A percentile compares a stretch with the other conserved stretches of the same genome.
phyloP scores from a whole-genome alignment of 768 basidiomycete species.

The Thelephora aurantiotincta region DNA sequence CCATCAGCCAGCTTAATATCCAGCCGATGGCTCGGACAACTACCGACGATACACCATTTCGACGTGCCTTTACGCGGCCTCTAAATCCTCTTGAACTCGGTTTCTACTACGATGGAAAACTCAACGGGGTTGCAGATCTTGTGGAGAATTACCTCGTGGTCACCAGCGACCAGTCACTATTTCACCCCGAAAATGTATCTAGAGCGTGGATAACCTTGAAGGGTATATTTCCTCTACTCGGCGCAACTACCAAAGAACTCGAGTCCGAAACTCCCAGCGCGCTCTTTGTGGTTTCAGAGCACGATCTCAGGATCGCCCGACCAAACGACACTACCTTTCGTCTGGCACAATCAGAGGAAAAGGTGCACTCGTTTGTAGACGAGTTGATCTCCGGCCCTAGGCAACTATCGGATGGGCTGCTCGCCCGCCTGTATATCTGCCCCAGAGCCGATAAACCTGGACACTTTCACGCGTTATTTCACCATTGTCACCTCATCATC shows the following conservation, averaged over 20 bases:
- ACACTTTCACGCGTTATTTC: slow-evolving; percentile 26
- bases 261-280: slow-evolving; percentile 12
- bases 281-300: slow-evolving; percentile 29
- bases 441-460: slow-evolving; percentile 22
- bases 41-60: neutral
- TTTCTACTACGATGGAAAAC: slow-evolving; percentile 13
- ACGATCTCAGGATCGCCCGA: slow-evolving; percentile 16
- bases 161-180: slow-evolving; percentile 11
- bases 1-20: too few relatives aligned
- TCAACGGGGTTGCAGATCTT: slow-evolving; percentile 25
- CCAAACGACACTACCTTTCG: slow-evolving; percentile 26
- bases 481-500: slow-evolving; percentile 33
- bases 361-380: slow-evolving; percentile 18
- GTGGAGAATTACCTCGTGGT: slow-evolving; percentile 22
- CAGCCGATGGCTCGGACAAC: too few relatives aligned
- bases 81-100: slow-evolving; percentile 10
- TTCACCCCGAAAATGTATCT: slow-evolving; percentile 21
- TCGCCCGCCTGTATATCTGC: slow-evolving; percentile 29
- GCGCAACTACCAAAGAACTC: slow-evolving; percentile 22
- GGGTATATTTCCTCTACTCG: slow-evolving; percentile 33
- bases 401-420: slow-evolving; percentile 25
- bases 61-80: slow-evolving; percentile 9
- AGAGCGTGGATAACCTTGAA: slow-evolving; percentile 35
- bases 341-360: slow-evolving; percentile 19
- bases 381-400: slow-evolving; percentile 19